Evolutionary conservation across 2,329 filamentous ascomycete species (phyloP), one percentile per base, ranked within the genome.

Genomic region (Penicillium hesseltinei): DNA sequence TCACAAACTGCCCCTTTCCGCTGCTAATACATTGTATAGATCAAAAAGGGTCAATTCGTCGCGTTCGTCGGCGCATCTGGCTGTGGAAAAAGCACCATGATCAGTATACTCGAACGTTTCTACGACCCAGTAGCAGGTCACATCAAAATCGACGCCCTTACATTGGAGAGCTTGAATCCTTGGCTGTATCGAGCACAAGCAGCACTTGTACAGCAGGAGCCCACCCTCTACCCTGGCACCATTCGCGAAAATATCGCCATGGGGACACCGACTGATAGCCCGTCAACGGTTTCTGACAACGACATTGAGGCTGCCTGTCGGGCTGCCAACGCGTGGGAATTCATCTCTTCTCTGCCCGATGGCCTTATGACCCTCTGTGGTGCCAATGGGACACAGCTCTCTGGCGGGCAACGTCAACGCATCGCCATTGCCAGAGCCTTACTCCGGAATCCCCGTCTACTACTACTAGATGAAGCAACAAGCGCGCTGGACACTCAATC

Each of bases 391-490:
- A 35, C 31, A 21, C 44, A 50, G 8, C 54, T 60, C 8, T 54
- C 49, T 25, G 57, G 57, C n/a, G 57, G 82, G 1, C 82, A 84
- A 62, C 75, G 77, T 2, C 82, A 85, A 62, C 74, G 82, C 0
- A 68, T 85, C 21, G 77, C 79, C 4, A 82, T 85, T 45, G 81
- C 82, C 0, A 73, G 82, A 2, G 82, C 82, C 1, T 69, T 84
- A 0, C 73, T 81, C 0, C 72, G 81, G 0, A 71, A 77, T 10
- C 91, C 91, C 0, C 90, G 89, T 76, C 81, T 96, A 67, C 82
- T 96, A 1, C 83, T 97, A 0, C 84, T 97, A 5, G 92, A 97
- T 62, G 92, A 97, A 74, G 92, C 92, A 1, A 97, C 92, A 0
- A 91, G 88, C 31, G 90, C 91, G 5, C 81, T 97, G 0, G 92